These are phyloP conservation scores for Microcos paniculata DNA, from an alignment of 345 rosid genomes.

Conservation along the genomic window DNA sequence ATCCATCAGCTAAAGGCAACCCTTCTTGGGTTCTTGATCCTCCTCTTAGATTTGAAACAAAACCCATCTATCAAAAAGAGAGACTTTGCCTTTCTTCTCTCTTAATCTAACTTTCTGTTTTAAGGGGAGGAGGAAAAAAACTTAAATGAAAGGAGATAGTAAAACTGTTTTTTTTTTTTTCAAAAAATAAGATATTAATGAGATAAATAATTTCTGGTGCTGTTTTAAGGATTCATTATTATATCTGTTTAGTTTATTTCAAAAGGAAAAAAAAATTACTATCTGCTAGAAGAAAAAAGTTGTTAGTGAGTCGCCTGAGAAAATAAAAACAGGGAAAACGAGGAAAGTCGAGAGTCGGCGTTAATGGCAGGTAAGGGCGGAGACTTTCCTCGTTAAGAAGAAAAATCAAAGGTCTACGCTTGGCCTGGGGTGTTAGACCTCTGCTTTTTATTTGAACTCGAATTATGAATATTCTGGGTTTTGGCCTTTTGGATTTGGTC, in stretches of 20 bases:
- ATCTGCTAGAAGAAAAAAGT: not conserved
- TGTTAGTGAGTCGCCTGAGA: not conserved
- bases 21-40: conserved; percentile 48
- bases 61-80: conserved; percentile 42
- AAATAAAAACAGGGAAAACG: not conserved
- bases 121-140: not conserved
- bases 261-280: too few species aligned
- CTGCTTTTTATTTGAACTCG: too few species aligned
- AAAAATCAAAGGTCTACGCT: not conserved
- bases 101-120: not conserved
- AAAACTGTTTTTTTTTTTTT: not conserved
- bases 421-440: too few species aligned
- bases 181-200: not conserved
- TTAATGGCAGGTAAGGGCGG: not conserved
- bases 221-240: not conserved
- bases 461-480: too few species aligned
- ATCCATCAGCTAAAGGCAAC: conserved; percentile 29
- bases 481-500: too few species aligned
- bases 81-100: not conserved
- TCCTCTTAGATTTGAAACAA: conserved; percentile 60
- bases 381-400: not conserved
- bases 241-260: not conserved
- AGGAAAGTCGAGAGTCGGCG: not conserved
- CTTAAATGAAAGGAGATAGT: not conserved
- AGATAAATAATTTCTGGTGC: not conserved